Evolutionary conservation across 164 flowering plant genomes (phyloP), one percentile per base, ranked within the genome.

Genomic region (Dillenia turbinata): DNA sequence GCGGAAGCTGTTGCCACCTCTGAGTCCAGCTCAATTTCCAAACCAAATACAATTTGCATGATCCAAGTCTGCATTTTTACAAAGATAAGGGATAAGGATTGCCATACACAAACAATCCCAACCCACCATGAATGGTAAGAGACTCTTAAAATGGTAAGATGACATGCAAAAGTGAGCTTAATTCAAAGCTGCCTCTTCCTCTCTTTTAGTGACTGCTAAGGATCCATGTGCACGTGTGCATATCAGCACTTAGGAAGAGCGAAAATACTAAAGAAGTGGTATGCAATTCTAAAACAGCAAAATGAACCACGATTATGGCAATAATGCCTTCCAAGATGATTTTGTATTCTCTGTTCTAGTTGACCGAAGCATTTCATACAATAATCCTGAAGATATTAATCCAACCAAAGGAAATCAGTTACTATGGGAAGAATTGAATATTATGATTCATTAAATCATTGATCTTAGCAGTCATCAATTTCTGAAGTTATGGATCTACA

Each of bases 351-450:
- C 86, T 54, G 80, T 77, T 81, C 78, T 91, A 50, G 92, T 64
- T 43, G 96, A 85, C 52, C 97, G 80, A 67, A 94, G 96, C 99
- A 94, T 94, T 77, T 94, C 99, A 68, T 75, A 68, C 74, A 94
- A 69, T 48, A 94, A 77, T 45, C 98, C 98, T 94, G 73, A 19
- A 51, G 44, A 74, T 9, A 51, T 22, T 45, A 40, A 24, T 22
- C 15, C 15, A 61, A 47, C 53, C 55, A 10, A 64, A 64, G 17
- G 40, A 52, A 49, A 33, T 61, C 16, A 17, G 13, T n/a, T 2
- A 5, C 6, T 5, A 6, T 8, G 12, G 12, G 52, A 51, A 40
- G 11, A 12, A 13, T 50, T 2, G 7, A 8, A 60, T 51, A 44
- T 56, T 10, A 5, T 40, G 19, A 52, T 60, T 50, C 46, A 10